Evolutionary conservation across 371 early-diverging fungal species (phyloP), one percentile per base, ranked within the genome.

Genomic region (Coemansia sp.): DNA sequence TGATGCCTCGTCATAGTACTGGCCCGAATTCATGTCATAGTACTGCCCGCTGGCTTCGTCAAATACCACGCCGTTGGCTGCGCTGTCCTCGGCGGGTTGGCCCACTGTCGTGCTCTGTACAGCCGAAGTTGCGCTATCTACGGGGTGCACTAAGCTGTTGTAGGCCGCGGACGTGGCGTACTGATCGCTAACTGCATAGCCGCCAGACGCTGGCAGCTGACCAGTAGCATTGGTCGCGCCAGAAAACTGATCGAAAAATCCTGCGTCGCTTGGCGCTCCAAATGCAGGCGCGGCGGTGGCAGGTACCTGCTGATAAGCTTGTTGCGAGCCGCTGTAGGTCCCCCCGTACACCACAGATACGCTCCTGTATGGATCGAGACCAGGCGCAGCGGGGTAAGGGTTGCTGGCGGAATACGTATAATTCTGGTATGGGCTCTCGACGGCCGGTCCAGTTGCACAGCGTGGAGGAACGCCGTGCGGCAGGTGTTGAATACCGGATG

Each of bases 11-110:
- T 77, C 78, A 31, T 65, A 77, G 40, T 70, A 77, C 61, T 77
- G 77, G 8, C 77, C 77, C 35, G 79, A 68, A 31, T 53, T 58
- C 5, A 65, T 57, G 45, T 77, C 77, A n/a, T 77, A 77, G 57
- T 77, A 77, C 42, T 78, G 79, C 3, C 79, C 78, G 8, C 52
- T 45, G 14, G 58, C 32, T 32, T 77, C 59, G 32, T 77, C 77
- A 26, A 57, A 77, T 2, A 77, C 35, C 39, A 71, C 70, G 1
- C 70, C 66, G 14, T 57, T 56, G 5, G 11, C 49, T 7, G 61
- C 35, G 9, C 58, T 40, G 4, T 38, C 54, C 3, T 40, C 57
- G 16, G 38, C 31, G 1, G 38, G 35, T n/a, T 7, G 3, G 2
- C 36, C 35, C 20, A 38, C 20, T 11, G 8, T 16, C 0, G 48